phyloP scores from a whole-genome alignment of 1,284 basidiomycete genomes.

The Malassezia pachydermatis region DNA sequence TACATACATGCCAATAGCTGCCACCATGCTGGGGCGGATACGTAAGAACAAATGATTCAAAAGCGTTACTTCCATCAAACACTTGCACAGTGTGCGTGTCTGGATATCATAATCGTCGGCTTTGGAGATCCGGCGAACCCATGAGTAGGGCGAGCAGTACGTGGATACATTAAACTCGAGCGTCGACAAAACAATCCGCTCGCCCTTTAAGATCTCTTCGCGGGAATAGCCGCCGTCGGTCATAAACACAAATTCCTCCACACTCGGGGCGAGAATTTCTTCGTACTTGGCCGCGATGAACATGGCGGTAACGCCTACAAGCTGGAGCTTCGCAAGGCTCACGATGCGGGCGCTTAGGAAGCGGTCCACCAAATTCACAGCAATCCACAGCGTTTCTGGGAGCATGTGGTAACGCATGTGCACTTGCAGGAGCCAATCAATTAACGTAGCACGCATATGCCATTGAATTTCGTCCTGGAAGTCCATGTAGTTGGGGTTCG shows the following conservation, averaged over 20 bases:
- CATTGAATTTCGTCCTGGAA: slow-evolving; percentile 90
- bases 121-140: slow-evolving; percentile 93
- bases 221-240: slow-evolving; percentile 78
- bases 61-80: slow-evolving; percentile 89
- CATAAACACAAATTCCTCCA: slow-evolving; percentile 55
- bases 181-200: slow-evolving; percentile 71
- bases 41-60: slow-evolving; percentile 86
- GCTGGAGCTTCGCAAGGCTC: slow-evolving; percentile 57
- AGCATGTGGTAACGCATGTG: slow-evolving; percentile 61
- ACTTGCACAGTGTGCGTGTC: slow-evolving; percentile 83
- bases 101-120: slow-evolving; percentile 96
- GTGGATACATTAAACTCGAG: slow-evolving; percentile 90
- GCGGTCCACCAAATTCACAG: slow-evolving; percentile 59
- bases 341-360: slow-evolving; percentile 59
- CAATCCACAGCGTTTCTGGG: slow-evolving; percentile 61
- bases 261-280: slow-evolving; percentile 46
- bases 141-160: slow-evolving; percentile 98
- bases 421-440: slow-evolving; percentile 57
- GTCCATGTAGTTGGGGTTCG: slow-evolving; percentile 85
- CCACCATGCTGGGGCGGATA: slow-evolving; percentile 83
- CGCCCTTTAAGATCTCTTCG: slow-evolving; percentile 85
- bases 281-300: slow-evolving; percentile 59
- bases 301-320: slow-evolving; percentile 60
- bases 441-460: slow-evolving; percentile 50
- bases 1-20: slow-evolving; percentile 86